Conservation (phyloP, 1,284 basidiomycete genomes). For the Pseudozyma sp. region DNA sequence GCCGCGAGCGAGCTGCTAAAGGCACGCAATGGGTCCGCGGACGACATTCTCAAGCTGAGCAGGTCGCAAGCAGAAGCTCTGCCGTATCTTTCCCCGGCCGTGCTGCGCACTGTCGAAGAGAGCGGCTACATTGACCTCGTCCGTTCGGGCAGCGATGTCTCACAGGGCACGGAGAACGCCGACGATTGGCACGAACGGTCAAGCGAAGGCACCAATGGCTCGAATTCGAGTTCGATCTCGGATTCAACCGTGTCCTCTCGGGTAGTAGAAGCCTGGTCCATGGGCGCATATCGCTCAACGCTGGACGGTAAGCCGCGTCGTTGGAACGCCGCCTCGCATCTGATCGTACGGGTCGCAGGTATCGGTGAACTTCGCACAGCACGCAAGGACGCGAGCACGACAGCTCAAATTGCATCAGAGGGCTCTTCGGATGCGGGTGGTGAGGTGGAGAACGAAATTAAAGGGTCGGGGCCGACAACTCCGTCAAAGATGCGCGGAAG, state of each 20-base stretch:
- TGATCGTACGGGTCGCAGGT: no score
- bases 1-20: no score
- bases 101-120: constrained; percentile 5
- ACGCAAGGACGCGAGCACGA: no score
- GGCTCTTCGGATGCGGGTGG: no score
- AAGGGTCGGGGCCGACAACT: no score
- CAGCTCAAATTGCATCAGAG: no score
- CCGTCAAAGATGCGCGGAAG: no score
- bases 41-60: background rate
- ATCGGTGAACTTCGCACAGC: no score
- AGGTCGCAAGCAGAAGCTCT: constrained; percentile 5
- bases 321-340: background rate
- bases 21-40: no score
- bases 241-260: constrained; percentile 2
- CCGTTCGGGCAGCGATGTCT: constrained; percentile 1
- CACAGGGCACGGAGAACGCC: no score
- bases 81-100: constrained; percentile 6
- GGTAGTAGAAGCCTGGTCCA: constrained; percentile 15
- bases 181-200: constrained; percentile 3
- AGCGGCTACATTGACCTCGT: constrained; percentile 7
- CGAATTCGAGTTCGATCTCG: constrained; percentile 2
- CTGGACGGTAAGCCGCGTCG: constrained; percentile 10
- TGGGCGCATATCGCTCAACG: constrained; percentile 10
- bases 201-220: constrained; percentile 8
- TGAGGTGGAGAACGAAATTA: no score